phyloP scores from a whole-genome alignment of 1,284 basidiomycete genomes.

The Inonotus obliquus region DNA sequence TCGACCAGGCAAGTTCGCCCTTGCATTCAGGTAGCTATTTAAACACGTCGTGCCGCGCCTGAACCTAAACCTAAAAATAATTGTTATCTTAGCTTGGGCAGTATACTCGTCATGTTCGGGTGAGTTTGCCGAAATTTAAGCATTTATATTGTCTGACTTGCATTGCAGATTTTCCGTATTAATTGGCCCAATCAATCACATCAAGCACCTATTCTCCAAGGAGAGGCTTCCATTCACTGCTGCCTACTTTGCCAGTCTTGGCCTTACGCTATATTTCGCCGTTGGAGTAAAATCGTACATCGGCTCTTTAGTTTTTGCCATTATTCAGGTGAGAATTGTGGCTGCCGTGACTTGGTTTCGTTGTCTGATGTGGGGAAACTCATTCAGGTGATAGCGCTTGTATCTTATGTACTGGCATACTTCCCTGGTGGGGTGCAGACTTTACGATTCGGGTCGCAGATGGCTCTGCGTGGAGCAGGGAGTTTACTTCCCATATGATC shows the following conservation, averaged over 20 bases:
- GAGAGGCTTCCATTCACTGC: constrained; percentile 87
- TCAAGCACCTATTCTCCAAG: constrained; percentile 82
- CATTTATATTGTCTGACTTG: constrained; percentile 20
- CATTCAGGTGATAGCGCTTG: constrained; percentile 67
- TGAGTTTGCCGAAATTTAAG: constrained; percentile 35
- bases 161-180: constrained; percentile 72
- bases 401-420: constrained; percentile 86
- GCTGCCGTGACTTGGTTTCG: not conserved
- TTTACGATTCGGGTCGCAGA: constrained; percentile 75
- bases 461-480: constrained; percentile 78
- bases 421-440: constrained; percentile 86
- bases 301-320: constrained; percentile 76
- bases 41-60: not conserved
- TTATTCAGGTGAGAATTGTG: constrained; percentile 58
- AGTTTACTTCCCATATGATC: constrained; percentile 70
- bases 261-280: constrained; percentile 84
- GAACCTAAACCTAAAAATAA: not conserved
- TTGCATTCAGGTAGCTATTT: constrained; percentile 69
- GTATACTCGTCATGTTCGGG: constrained; percentile 86
- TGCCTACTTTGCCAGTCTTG: constrained; percentile 79
- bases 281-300: constrained; percentile 78
- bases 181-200: constrained; percentile 79
- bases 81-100: constrained; percentile 57
- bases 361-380: not conserved
- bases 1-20: constrained; percentile 84